Base-by-base conservation (phyloP, 768 basidiomycete genomes). In the Amanita pallidorosea region DNA sequence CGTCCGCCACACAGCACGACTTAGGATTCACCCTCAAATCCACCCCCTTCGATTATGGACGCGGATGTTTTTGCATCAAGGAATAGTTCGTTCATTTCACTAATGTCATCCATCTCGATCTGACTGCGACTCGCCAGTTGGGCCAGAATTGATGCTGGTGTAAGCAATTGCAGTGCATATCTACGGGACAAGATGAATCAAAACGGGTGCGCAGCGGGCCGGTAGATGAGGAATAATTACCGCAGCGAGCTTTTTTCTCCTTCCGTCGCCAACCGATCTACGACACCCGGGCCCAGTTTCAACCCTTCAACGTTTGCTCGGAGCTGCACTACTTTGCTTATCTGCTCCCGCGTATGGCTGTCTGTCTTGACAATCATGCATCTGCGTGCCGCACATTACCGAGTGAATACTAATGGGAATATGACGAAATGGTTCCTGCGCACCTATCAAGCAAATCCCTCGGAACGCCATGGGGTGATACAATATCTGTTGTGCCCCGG, bases 361-460 rank as follows among this genome's bases (percentile, higher is more conserved):
- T 88, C 80, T 1, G 95, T 98, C 60, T 91, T 88, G 17, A 98
- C 95, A 53, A 98, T 98, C 73, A 99, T 83, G 65, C 89, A 92
- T 45, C 88, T 89, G 55, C 17, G 25, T 17, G 25, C 5, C 33
- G 35, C 31, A 45, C 45, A 23, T 61, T 13, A 60, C 47, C 51
- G 29, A 50, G 29, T 45, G 15, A 45, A 5, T 31, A 17, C n/a
- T 9, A 8, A 27, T 18, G 55, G 54, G 25, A 41, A 48, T 38
- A 35, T 23, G 43, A 40, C 22, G 50, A 47, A 50, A 35, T 25
- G 27, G 23, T 38, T 40, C 12, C 47, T 12, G 55, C 74, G 52
- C 69, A 92, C 82, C 95, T 78, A 68, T 98, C 96, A 41, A 97
- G 74, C 13, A 98, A 71, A 68, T 99, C 95, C 43, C 92, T 79